Percentiles rank a stretch among this genome's conserved stretches.
phyloP scores from a whole-genome alignment of 495 filamentous ascomycete genomes.

The Tetracladium marchalianum region DNA sequence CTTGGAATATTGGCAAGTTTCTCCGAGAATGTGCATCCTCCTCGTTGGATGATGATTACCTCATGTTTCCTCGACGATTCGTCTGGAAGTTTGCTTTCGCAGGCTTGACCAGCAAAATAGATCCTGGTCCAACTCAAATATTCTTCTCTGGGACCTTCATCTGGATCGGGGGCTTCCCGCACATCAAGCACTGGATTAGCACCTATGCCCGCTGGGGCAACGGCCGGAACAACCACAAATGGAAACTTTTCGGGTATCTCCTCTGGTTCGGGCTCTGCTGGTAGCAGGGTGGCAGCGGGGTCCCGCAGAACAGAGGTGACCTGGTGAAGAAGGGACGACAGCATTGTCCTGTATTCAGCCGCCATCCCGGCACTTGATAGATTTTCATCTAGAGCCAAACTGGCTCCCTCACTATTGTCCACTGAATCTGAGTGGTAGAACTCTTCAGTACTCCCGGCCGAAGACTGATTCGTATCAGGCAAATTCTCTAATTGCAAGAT shows the following conservation, averaged over 20 bases:
- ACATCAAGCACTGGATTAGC: slow-evolving; percentile 65
- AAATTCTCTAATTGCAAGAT: slow-evolving; percentile 42
- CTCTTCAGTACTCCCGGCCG: slow-evolving; percentile 1
- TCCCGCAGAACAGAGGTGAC: slow-evolving; percentile 45
- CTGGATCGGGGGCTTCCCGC: slow-evolving; percentile 41
- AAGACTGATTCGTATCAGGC: slow-evolving; percentile 11
- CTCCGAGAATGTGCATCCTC: slow-evolving; percentile 72
- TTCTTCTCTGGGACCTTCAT: slow-evolving; percentile 18
- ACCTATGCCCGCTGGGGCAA: slow-evolving; percentile 64
- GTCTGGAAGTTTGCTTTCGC: slow-evolving; percentile 50
- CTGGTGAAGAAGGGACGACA: slow-evolving; percentile 48
- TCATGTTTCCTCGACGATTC: slow-evolving; percentile 56
- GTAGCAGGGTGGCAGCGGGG: slow-evolving; percentile 24
- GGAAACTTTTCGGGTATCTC: slow-evolving; percentile 20
- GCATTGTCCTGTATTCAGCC: slow-evolving; percentile 29
- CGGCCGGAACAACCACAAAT: slow-evolving; percentile 50
- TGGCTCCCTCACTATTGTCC: slow-evolving; percentile 16
- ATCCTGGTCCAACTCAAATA: slow-evolving; percentile 56
- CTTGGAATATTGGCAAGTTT: slow-evolving; percentile 80
- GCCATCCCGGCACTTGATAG: slow-evolving; percentile 8
- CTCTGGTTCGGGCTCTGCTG: slow-evolving; percentile 10
- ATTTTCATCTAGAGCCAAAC: slow-evolving; percentile 3
- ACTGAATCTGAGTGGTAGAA: slow-evolving; percentile 18
- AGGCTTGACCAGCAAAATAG: slow-evolving; percentile 62
- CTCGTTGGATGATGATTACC: slow-evolving; percentile 74